A percentile compares a stretch with the other conserved stretches of the same genome.
These are phyloP conservation scores for Skeletonema tropicum DNA, from an alignment of 108 stramenopile species.

Conservation along the genomic window DNA sequence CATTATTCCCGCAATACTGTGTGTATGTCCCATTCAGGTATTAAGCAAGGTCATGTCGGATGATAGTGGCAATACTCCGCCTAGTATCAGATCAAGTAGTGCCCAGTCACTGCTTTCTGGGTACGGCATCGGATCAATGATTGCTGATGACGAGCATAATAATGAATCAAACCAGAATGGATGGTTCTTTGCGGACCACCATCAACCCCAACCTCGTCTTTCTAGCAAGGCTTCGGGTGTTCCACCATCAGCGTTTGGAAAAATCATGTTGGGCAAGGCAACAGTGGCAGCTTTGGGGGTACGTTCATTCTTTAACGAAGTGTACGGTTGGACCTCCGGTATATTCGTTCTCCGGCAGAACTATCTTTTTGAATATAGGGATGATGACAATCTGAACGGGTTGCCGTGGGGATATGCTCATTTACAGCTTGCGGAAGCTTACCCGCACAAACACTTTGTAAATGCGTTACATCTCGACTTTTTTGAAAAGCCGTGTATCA, in stretches of 20 bases:
- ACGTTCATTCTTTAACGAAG: slow-evolving; percentile 44
- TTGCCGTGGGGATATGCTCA: slow-evolving; percentile 75
- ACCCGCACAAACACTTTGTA: slow-evolving; percentile 56
- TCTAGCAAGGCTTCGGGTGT: slow-evolving; percentile 13
- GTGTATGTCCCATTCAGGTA: slow-evolving; percentile 69
- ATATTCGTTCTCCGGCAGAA: slow-evolving; percentile 73
- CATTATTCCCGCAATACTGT: slow-evolving; percentile 73
- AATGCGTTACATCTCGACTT: slow-evolving; percentile 76
- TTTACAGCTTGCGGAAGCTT: slow-evolving; percentile 60
- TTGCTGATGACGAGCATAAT: slow-evolving; percentile 28
- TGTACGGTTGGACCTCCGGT: slow-evolving; percentile 67
- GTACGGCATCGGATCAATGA: slow-evolving; percentile 45
- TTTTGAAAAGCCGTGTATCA: slow-evolving; percentile 76
- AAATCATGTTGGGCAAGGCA: slow-evolving; percentile 65
- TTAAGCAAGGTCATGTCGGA: slow-evolving; percentile 49
- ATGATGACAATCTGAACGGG: slow-evolving; percentile 41
- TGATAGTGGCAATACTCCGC: slow-evolving; percentile 10
- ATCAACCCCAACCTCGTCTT: slow-evolving; percentile 30
- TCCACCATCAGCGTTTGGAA: slow-evolving; percentile 47
- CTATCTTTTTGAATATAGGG: slow-evolving; percentile 78
- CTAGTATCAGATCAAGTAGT: slow-evolving; percentile 11
- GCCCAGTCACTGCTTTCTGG: not conserved
- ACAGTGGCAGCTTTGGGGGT: slow-evolving; percentile 60
- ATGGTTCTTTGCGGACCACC: slow-evolving; percentile 49
- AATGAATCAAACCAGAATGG: slow-evolving; percentile 21